Base-by-base conservation (phyloP, 1,139 yeast genomes). In the Hemisphaericaspora subhashii region DNA sequence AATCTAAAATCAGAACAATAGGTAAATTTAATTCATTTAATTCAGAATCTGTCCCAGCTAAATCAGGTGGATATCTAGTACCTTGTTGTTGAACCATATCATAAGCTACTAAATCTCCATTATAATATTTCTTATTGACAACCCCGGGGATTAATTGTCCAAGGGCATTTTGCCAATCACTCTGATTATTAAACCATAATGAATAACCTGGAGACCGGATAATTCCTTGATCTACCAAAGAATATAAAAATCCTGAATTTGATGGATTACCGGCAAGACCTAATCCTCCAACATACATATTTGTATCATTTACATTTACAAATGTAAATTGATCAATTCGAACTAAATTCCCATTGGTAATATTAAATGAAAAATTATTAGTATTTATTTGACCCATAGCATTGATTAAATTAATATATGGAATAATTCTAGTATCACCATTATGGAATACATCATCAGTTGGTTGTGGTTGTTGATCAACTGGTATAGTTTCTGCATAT, bases 81-180 rank as follows among this genome's bases (percentile, higher is more conserved):
- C 68, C 71, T 3, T 43, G 41, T 34, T 52, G 44, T 3, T 83
- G 77, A 2, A 81, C 52, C 52, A 73, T 72, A 34, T 74, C 68
- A 51, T 71, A 82, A 31, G 64, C 57, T 29, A 69, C 69, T 8
- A 82, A 55, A 22, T 69, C 66, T 0, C 81, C 85, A 3, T 52
- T 47, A 46, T 56, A 76, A 38, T 68, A 66, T 31, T 64, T 59
- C 7, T 67, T 60, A 50, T 81, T 77, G 7, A 83, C 77, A 2
- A 75, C 78, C 11, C 90, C 90, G 1, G 83, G 66, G n/a, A 82
- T 54, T 14, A 84, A 53, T 36, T 62, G 61, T 9, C 79, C 80
- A 16, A 54, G 31, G 30, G 55, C 47, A 23, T 41, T 36, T 24
- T 45, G 47, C 18, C 39, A 31, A 16, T 46, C 42, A 9, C 44